Percentiles rank a stretch among this genome's conserved stretches.
Evolutionary conservation across 176 grass and related monocot species (phyloP).

Genomic region (Carex pumila): DNA sequence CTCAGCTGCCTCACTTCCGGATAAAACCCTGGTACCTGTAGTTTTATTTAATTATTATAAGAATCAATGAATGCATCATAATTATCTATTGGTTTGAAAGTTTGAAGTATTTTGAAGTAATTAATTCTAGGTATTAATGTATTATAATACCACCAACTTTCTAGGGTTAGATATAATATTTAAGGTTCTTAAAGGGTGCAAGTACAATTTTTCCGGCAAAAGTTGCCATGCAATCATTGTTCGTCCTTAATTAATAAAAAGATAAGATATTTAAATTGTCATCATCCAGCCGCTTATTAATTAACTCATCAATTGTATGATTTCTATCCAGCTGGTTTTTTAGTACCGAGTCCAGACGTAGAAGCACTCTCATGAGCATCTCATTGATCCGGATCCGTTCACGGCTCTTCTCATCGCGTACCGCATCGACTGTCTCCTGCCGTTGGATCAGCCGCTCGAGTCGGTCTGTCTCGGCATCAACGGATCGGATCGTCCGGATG

Average conservation of each 20-base stretch:
- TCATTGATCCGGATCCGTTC: slow-evolving; percentile 63
- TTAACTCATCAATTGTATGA: too few species aligned
- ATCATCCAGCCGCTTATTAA: not conserved
- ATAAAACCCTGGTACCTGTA: slow-evolving; percentile 59
- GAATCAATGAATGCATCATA: not conserved
- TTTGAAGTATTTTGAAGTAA: not conserved
- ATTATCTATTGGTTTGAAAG: not conserved
- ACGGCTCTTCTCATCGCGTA: slow-evolving; percentile 47
- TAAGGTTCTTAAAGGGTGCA: not conserved
- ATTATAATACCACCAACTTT: not conserved
- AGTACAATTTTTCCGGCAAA: not conserved
- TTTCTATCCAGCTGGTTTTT: not conserved
- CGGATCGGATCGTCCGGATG: slow-evolving; percentile 32
- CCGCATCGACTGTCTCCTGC: slow-evolving; percentile 86
- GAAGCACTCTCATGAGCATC: slow-evolving; percentile 73
- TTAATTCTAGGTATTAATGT: not conserved
- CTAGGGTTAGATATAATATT: not conserved
- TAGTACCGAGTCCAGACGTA: slow-evolving; percentile 57
- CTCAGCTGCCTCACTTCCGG: slow-evolving; percentile 60
- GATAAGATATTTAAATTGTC: not conserved
- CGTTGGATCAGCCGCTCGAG: slow-evolving; percentile 66
- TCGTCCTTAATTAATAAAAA: not conserved
- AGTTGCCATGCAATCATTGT: not conserved
- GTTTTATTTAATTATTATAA: not conserved
- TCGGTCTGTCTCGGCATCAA: slow-evolving; percentile 47